Evolutionary conservation across 768 basidiomycete species (phyloP), one percentile per base, ranked within the genome.

Genomic region (Leccinum variicolor): DNA sequence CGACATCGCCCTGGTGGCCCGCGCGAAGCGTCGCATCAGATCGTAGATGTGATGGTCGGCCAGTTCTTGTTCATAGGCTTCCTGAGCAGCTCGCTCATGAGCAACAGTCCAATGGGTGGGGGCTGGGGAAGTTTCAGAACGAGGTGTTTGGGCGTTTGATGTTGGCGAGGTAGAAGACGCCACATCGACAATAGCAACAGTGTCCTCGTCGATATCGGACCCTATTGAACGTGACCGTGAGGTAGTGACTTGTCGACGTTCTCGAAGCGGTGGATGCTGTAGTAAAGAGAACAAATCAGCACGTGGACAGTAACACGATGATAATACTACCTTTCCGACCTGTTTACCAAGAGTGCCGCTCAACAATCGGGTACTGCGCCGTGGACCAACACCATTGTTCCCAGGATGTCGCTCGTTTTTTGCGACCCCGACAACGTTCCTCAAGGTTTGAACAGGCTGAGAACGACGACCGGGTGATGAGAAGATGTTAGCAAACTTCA

Each of bases 401-500:
- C 73, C 69, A 49, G 76, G 64, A 67, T 78, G 77, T 60, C 76
- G 71, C 64, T 79, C 84, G 64, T 68, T 79, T 73, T 85, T 87
- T 59, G 77, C 79, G 61, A 74, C 70, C 55, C 78, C 77, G 64
- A 74, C 69, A 57, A 77, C 75, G 66, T 78, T 77, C 78, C 82
- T 84, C 74, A 86, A 80, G 70, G 85, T 80, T 74, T 82, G 80
- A 73, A 82, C 77, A 71, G 83, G 80, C 86, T 89, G 87, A 75
- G 83, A 83, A 83, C 81, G 81, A 83, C 84, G 86, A 84, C 82
- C 81, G 76, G 84, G 83, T 77, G 85, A 88, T 89, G 87, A 90
- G 88, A 89, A 87, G 80, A 87, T 80, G 79, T 89, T 89, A 88
- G 84, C 81, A 86, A 87, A 84, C 78, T 83, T 85, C 82, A 89